phyloP scores from a whole-genome alignment of 352 stramenopile genomes.

The Phytophthora vignae region DNA sequence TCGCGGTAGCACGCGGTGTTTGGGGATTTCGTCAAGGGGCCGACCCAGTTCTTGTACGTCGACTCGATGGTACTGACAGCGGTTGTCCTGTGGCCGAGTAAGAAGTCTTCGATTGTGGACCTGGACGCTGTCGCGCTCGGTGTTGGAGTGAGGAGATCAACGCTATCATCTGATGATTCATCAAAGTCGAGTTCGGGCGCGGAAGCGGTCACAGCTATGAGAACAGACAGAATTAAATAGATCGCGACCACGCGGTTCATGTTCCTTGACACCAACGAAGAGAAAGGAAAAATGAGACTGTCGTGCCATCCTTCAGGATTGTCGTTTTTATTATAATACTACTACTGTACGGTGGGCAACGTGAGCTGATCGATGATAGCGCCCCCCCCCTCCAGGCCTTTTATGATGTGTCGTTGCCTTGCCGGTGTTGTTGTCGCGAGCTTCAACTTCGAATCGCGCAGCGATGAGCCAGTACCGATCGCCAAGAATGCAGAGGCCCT shows the following conservation, averaged over 20 bases:
- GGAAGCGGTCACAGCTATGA: not conserved
- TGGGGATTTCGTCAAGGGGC: slow-evolving; percentile 1
- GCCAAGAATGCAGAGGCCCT: not conserved
- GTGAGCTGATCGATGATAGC: too few species aligned
- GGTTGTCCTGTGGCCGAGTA: too few species aligned
- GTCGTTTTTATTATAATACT: too few species aligned
- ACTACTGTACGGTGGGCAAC: too few species aligned
- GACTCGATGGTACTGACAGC: slow-evolving; percentile 2
- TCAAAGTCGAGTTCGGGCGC: not conserved
- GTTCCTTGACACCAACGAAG: not conserved
- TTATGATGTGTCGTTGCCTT: not conserved
- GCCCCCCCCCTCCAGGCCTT: too few species aligned
- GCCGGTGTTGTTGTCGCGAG: not conserved
- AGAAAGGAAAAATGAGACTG: not conserved
- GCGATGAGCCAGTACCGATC: slow-evolving; percentile 13
- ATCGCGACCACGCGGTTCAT: not conserved
- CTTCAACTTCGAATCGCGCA: slow-evolving; percentile 13
- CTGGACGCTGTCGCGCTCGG: not conserved
- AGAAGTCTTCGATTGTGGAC: too few species aligned
- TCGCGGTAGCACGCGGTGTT: slow-evolving; percentile 20
- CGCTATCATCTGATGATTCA: too few species aligned
- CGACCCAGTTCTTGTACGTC: slow-evolving; percentile 19
- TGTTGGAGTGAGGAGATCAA: not conserved
- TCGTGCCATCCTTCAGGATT: not conserved
- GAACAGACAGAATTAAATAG: not conserved